Evolutionary conservation across 2,329 filamentous ascomycete genomes (phyloP).

Genomic region (Coniochaeta prunicola): DNA sequence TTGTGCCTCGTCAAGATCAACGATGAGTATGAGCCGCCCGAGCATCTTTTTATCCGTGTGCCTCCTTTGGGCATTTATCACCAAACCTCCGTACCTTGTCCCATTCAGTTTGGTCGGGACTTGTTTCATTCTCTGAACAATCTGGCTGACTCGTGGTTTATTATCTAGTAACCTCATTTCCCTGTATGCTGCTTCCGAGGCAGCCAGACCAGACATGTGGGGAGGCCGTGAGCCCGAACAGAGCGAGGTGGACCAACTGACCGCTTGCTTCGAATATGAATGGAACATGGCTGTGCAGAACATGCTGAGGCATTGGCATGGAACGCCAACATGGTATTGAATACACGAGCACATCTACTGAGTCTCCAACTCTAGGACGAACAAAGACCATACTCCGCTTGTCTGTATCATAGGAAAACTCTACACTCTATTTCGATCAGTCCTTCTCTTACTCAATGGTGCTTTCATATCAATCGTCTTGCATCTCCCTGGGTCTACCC

Average conservation of each 20-base stretch:
- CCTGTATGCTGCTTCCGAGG: constrained; percentile 53
- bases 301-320: constrained; percentile 63
- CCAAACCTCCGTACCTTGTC: background rate
- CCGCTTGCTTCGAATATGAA: constrained; percentile 56
- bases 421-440: too few species aligned
- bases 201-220: constrained; percentile 63
- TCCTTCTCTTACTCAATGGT: too few species aligned
- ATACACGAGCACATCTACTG: background rate
- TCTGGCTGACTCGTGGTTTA: constrained; percentile 4
- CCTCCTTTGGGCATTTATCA: too few species aligned
- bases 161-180: constrained; percentile 42
- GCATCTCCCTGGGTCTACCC: too few species aligned
- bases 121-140: background rate
- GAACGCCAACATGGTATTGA: constrained; percentile 48
- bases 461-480: too few species aligned
- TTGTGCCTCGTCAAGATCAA: constrained; percentile 60
- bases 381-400: too few species aligned
- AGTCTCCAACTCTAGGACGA: too few species aligned
- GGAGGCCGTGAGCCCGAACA: constrained; percentile 47
- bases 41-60: background rate
- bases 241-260: constrained; percentile 51
- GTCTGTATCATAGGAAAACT: too few species aligned
- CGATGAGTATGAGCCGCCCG: constrained; percentile 46
- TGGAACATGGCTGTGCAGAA: constrained; percentile 59
- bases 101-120: background rate